Conservation (phyloP, 2,329 filamentous ascomycete species). For the Penicillium sclerotigenum region DNA sequence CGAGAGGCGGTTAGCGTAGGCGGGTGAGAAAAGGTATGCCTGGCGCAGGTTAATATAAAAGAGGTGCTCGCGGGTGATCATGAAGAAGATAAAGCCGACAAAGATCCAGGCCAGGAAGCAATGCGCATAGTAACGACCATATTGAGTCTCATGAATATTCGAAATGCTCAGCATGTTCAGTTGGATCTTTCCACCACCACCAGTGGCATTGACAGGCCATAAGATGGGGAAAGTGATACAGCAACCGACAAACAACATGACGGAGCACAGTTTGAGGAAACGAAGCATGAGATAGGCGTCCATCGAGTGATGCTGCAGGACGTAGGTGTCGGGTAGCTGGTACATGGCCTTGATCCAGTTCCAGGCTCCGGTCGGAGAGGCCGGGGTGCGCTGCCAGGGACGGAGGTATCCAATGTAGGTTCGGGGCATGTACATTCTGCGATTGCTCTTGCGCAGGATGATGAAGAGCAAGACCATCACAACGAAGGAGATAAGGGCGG, state of each 20-base stretch:
- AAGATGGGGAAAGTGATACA: slow-evolving; percentile 83
- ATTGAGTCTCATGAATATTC: slow-evolving; percentile 60
- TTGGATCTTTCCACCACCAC: slow-evolving; percentile 61
- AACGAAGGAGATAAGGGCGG: slow-evolving; percentile 45
- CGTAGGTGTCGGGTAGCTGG: slow-evolving; percentile 68
- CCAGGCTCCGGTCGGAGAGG: slow-evolving; percentile 59
- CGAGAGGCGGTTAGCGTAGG: slow-evolving; percentile 80
- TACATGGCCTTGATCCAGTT: slow-evolving; percentile 68
- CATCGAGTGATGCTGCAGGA: slow-evolving; percentile 85
- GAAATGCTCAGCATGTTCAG: slow-evolving; percentile 76
- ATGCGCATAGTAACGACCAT: slow-evolving; percentile 76
- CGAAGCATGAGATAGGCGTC: slow-evolving; percentile 90
- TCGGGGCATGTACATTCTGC: slow-evolving; percentile 54
- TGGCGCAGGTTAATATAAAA: slow-evolving; percentile 92
- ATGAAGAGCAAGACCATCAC: slow-evolving; percentile 51
- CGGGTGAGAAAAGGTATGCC: slow-evolving; percentile 81
- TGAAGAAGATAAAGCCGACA: slow-evolving; percentile 82
- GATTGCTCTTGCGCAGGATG: slow-evolving; percentile 49
- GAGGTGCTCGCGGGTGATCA: slow-evolving; percentile 81
- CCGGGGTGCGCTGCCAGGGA: slow-evolving; percentile 55
- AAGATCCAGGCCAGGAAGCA: slow-evolving; percentile 77
- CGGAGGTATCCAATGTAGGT: slow-evolving; percentile 55
- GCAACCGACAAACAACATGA: slow-evolving; percentile 80
- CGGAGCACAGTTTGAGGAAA: slow-evolving; percentile 73
- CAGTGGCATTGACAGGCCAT: slow-evolving; percentile 85